Base-by-base conservation (phyloP, 148 eudicot species). In the Gaultheria prostrata region DNA sequence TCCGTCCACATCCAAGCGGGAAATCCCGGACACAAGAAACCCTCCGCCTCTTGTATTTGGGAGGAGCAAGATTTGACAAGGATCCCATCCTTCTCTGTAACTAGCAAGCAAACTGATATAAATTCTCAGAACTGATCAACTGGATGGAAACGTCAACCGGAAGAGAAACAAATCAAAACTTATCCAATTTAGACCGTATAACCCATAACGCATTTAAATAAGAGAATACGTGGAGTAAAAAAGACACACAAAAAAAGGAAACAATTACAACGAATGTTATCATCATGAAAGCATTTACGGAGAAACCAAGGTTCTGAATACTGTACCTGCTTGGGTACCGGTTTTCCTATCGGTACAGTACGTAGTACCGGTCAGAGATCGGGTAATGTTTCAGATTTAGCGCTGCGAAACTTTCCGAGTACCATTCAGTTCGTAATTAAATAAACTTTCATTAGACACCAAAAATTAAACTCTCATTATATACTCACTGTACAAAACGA, bases 1-100 rank as follows among this genome's bases (percentile, higher is more conserved):
- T 80, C 28, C 89, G 90, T 32, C 98, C 98, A 88, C 98, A 94
- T 1, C 91, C 89, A 67, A 87, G 90, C 17, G 99, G 99, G 82
- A 90, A 96, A 87, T 89, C 91, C 77, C 99, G 92, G 54, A 86
- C 67, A 3, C 92, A 89, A 43, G 90, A 89, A 17, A 92, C 87
- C 49, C 83, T 90, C 56, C 91, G 92, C 76, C 87, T 85, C 89
- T 93, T 94, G 82, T 79, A 92, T 81, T 89, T 92, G 4, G 90
- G 92, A 20, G 84, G 48, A 2, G 59, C 81, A 33, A 80, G 85
- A 78, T 80, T 85, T n/a, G 83, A 61, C 63, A 76, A 63, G 10
- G 90, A 77, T 53, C 82, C 88, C 93, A 91, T 89, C 30, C 50
- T 78, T 13, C 81, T 32, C 46, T 4, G 30, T 33, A 18, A 77